phyloP scores from a whole-genome alignment of 192 early-diverging fungal species.

The Linnemannia exigua region DNA sequence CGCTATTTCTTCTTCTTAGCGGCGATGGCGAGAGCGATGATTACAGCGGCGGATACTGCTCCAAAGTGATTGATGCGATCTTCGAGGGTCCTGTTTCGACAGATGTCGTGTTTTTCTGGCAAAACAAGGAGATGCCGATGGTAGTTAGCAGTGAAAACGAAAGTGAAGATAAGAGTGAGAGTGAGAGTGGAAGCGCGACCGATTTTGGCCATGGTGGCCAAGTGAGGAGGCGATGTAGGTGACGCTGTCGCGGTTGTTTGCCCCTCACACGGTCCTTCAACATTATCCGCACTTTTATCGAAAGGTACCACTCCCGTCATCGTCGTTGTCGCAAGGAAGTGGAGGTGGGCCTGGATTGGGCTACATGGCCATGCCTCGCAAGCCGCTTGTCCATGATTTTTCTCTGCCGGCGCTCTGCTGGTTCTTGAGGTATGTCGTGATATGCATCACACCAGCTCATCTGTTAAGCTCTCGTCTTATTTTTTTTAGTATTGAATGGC shows the following conservation, averaged over 20 bases:
- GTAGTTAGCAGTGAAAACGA: neutral
- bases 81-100: neutral
- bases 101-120: neutral
- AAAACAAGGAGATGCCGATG: neutral
- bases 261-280: neutral
- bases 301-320: neutral
- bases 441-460: neutral
- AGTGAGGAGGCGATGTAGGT: neutral
- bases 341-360: neutral
- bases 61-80: neutral
- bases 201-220: neutral
- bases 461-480: neutral
- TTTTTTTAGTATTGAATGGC: neutral
- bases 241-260: neutral
- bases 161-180: neutral
- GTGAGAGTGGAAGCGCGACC: neutral
- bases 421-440: neutral
- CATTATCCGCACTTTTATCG: neutral
- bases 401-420: neutral
- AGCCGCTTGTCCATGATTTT: neutral
- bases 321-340: neutral
- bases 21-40: neutral
- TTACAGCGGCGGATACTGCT: neutral
- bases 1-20: neutral
- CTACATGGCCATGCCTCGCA: neutral